Base-by-base conservation (phyloP, 306 rosid genomes). In the Phaseolus lunatus region DNA sequence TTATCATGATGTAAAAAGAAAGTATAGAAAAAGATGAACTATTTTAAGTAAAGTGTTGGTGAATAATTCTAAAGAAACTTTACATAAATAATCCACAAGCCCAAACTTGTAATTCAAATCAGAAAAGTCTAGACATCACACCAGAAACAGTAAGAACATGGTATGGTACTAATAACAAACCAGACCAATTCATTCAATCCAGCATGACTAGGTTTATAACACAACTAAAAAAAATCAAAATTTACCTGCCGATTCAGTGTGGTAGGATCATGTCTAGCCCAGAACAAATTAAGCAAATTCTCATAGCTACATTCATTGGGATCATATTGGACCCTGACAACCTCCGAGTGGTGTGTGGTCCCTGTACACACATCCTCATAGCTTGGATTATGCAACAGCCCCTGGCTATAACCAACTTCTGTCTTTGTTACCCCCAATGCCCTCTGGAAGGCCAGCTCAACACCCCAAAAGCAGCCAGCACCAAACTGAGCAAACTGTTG, bases 381-480 rank as follows among this genome's bases (percentile, higher is more conserved):
- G 37, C 78, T 84, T 14, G 97, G 96, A 80, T 89, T 90, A 61
- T 90, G 93, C 26, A 88, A 47, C 53, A 44, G 62, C 0, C 98
- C 98, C 61, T 94, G 98, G 56, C 81, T 62, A 61, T 94, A 94
- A 31, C 98, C 98, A 59, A 89, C 98, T 87, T 94, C 96, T 0
- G 98, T 94, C 83, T 81, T 87, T 44, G 86, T 83, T 71, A 92
- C 95, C 35, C 97, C 97, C 1, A 91, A 62, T n/a, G 87, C 82
- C 70, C 98, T 80, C 83, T 94, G 98, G 76, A 94, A 90, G 63
- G 89, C 86, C 81, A 94, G 75, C 77, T 94, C 98, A 69, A 94
- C 98, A 7, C 98, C 89, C 98, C 98, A 94, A 69, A 94, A 94
- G 70, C 98, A 94, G 9, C 98, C 98, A 6, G 93, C 98, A 29